phyloP scores from a whole-genome alignment of 768 basidiomycete genomes.

The Lentinula sp. region DNA sequence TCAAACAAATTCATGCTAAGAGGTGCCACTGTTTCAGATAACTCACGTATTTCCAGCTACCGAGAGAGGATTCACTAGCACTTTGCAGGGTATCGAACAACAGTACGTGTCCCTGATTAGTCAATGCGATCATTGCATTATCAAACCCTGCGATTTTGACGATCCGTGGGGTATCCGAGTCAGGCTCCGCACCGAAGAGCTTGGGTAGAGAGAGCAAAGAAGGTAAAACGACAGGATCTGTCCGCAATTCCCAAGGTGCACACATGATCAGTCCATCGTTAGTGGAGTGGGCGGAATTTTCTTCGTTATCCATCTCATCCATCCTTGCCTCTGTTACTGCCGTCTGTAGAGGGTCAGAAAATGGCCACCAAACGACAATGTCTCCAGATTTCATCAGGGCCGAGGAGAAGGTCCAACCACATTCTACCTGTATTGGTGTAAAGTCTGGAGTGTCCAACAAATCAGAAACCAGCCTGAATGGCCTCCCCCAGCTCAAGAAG shows the following conservation, averaged over 20 bases:
- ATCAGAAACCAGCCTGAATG: conserved; percentile 53
- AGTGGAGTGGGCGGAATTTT: conserved; percentile 22
- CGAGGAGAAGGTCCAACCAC: conserved; percentile 79
- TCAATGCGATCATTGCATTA: conserved; percentile 69
- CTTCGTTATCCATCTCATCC: conserved; percentile 37
- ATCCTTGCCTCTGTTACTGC: conserved; percentile 30
- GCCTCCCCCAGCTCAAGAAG: conserved; percentile 73
- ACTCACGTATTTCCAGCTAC: conserved; percentile 70
- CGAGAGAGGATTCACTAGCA: conserved; percentile 29
- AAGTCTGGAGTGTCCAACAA: conserved; percentile 36
- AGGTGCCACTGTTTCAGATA: not conserved
- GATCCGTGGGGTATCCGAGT: conserved; percentile 32
- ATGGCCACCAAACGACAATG: conserved; percentile 74
- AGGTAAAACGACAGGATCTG: conserved; percentile 55
- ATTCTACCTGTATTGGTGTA: conserved; percentile 55
- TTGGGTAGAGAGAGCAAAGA: conserved; percentile 55
- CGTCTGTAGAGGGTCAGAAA: conserved; percentile 34
- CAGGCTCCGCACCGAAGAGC: conserved; percentile 25
- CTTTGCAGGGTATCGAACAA: conserved; percentile 41
- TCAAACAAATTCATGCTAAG: not conserved
- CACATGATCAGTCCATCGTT: conserved; percentile 50
- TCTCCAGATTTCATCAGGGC: conserved; percentile 67
- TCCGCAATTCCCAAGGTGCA: conserved; percentile 47
- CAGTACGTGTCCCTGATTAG: conserved; percentile 73
- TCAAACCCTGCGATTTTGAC: conserved; percentile 81